Evolutionary conservation across 2,329 filamentous ascomycete genomes (phyloP), one percentile per base, ranked within the genome.

Genomic region (Colletotrichum siamense): DNA sequence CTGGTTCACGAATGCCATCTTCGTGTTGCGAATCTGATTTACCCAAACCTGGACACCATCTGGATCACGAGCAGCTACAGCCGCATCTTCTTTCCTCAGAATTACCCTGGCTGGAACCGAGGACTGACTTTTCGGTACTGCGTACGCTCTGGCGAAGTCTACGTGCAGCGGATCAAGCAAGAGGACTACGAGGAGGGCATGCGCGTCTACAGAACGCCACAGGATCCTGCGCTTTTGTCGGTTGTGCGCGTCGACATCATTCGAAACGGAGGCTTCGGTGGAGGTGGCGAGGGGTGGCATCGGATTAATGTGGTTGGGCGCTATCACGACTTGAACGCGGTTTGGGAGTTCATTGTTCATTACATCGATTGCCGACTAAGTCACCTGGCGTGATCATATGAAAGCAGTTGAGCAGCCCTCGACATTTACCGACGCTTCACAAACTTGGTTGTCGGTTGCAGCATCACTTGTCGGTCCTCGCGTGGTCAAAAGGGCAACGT

Each of bases 61-160:
- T 65, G 62, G 62, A 28, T 65, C 28, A 15, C 26, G 24, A 28
- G 34, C 57, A 61, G 44, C 44, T 49, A 49, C 44, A 49, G 44
- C n/a, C 44, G 44, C 44, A 49, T 49, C 44, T 49, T 49, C 44
- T 49, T 22, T 22, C 44, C 44, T 12, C 44, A 2, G n/a, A 49
- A 22, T 10, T 8, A 49, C 3, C 44, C 44, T 49, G 44, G 44
- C 18, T 49, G 44, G 44, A 49, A 49, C 4, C 44, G 44, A 12
- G 44, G 44, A 4, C 44, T 49, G 44, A 49, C 44, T 2, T 49
- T 49, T 4, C n/a, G 44, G 44, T 49, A 49, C 44, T 49, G 44
- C n/a, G 44, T 49, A 13, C 44, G n/a, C n/a, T 49, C 44, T 7
- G 44, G 44, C 18, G 6, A 49, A 49, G 44, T 49, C 18, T 49